phyloP scores from a whole-genome alignment of 2,329 filamentous ascomycete species.

The Xylaria sp. region DNA sequence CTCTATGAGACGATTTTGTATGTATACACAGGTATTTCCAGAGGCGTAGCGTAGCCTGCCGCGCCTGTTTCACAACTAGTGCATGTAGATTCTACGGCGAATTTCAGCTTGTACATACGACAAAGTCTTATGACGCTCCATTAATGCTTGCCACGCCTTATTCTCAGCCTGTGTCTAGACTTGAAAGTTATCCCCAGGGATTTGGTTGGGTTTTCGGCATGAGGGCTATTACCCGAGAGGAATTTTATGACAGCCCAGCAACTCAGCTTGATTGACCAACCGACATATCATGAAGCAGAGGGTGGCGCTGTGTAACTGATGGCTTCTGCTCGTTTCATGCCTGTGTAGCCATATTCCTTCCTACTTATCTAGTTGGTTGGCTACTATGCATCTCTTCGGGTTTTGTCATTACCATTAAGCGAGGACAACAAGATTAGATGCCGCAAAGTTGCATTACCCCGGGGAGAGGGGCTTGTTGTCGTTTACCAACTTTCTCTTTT shows the following conservation, averaged over 20 bases:
- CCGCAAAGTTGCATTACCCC: background rate
- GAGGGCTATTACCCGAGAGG: background rate
- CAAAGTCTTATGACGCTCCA: background rate
- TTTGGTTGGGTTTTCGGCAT: background rate
- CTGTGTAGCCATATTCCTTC: background rate
- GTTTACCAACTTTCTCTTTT: too few relatives aligned
- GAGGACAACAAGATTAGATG: too few relatives aligned
- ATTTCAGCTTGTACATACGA: slow-evolving; percentile 35
- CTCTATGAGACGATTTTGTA: slow-evolving; percentile 28
- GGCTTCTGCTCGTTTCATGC: background rate
- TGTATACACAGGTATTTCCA: slow-evolving; percentile 32
- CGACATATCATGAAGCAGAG: background rate
- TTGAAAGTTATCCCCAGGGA: background rate
- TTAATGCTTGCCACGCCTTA: background rate
- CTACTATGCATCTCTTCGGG: background rate
- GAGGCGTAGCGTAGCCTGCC: slow-evolving; percentile 8
- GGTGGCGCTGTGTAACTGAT: background rate
- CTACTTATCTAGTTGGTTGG: background rate
- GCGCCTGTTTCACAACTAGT: slow-evolving; percentile 13
- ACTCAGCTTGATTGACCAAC: background rate
- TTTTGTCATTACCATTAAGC: too few relatives aligned
- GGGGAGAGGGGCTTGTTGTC: too few relatives aligned
- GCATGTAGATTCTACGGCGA: slow-evolving; percentile 27
- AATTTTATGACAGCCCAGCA: background rate
- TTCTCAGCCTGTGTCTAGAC: background rate